Base-by-base conservation (phyloP, 257 asterid species). In the Solanum chilense region DNA sequence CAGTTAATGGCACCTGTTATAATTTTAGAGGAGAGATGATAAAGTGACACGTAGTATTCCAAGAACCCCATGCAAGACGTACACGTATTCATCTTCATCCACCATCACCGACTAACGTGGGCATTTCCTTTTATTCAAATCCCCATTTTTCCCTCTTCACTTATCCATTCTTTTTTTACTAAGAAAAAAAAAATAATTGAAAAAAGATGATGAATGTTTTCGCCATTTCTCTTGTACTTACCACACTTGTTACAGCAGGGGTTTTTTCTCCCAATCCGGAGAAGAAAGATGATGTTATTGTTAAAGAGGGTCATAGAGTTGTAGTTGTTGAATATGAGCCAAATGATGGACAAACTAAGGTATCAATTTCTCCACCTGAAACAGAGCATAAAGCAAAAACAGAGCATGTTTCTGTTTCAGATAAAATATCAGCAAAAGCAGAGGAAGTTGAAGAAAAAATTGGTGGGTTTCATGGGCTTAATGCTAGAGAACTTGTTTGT, bases 241-340 rank as follows among this genome's bases (percentile, higher is more conserved):
- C 90, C 35, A 70, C 92, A 31, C 89, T 90, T 68, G 75, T 49
- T 9, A 80, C 90, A 3, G 90, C 93, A 3, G 88, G 88, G 8
- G 88, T 88, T 16, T 84, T 71, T 52, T 87, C 89, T 88, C 93
- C 92, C 21, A 35, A 31, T 41, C 88, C 88, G 9, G 45, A 56
- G 7, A 83, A 69, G 3, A 75, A 80, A 44, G 84, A 88, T 29
- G 91, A 87, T 4, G 86, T 88, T 41, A 84, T 89, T 12, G 88
- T 90, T 27, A 88, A 90, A 71, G 93, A 89, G 58, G 92, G 90
- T 7, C 92, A 90, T 82, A 41, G 97, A 82, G 94, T 91, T 2
- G 95, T 94, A 3, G 93, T 93, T 27, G 98, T 91, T 68, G 92
- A 92, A 41, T 92, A 66, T 49, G 89, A 87, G 20, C 86, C 88